These are phyloP conservation scores for Leccinum disarticulatum DNA, from an alignment of 768 basidiomycete genomes.

Conservation along the genomic window DNA sequence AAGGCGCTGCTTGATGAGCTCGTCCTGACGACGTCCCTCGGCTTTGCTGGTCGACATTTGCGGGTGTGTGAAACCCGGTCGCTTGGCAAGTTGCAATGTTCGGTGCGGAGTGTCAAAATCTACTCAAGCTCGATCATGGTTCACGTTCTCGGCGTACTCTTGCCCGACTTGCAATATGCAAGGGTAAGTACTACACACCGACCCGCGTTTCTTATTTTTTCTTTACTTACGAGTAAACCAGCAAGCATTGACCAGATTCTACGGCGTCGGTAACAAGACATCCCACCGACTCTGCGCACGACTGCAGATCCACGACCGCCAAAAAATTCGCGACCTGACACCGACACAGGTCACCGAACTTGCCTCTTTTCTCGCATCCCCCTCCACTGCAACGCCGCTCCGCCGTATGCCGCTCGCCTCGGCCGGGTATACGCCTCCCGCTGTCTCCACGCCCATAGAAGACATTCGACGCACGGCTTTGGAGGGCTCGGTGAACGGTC, in stretches of 20 bases:
- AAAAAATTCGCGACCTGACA: conserved; percentile 78
- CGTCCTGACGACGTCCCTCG: conserved; percentile 85
- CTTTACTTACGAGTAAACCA: conserved; percentile 35
- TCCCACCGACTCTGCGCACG: conserved; percentile 86
- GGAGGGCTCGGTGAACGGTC: conserved; percentile 37
- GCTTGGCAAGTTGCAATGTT: conserved; percentile 3
- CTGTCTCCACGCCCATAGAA: conserved; percentile 37
- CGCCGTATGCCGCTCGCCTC: conserved; percentile 67
- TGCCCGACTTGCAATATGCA: conserved; percentile 74
- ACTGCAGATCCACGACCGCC: conserved; percentile 85
- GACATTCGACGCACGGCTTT: conserved; percentile 27
- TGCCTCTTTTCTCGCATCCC: conserved; percentile 93
- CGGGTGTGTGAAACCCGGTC: conserved; percentile 9
- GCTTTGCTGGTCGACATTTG: conserved; percentile 73
- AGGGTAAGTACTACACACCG: conserved; percentile 52
- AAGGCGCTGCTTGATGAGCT: conserved; percentile 78
- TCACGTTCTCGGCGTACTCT: conserved; percentile 81
- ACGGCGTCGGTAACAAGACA: conserved; percentile 78
- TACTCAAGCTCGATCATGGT: conserved; percentile 50
- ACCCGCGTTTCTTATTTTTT: neutral
- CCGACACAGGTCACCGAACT: conserved; percentile 87
- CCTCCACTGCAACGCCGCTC: conserved; percentile 68
- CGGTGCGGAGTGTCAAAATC: conserved; percentile 28
- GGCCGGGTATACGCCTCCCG: conserved; percentile 48
- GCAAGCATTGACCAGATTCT: conserved; percentile 90